These are phyloP conservation scores for Metschnikowia drakensbergensis DNA, from an alignment of 805 yeast genomes.

Conservation along the genomic window DNA sequence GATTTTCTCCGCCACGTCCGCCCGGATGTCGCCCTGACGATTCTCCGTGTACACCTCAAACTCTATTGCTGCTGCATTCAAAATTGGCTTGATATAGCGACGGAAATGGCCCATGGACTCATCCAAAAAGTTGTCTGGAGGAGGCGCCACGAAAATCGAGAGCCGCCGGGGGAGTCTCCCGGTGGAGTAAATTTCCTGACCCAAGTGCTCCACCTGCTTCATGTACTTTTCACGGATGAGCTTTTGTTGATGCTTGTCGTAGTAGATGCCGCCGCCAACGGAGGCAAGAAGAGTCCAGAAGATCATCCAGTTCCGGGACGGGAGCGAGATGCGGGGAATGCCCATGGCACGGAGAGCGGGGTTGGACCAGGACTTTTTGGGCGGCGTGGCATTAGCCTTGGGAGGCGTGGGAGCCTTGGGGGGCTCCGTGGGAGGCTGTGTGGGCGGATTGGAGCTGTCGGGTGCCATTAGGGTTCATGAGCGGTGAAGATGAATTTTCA, in stretches of 20 bases:
- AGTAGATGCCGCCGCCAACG: slow-evolving; percentile 69
- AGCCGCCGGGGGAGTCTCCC: slow-evolving; percentile 67
- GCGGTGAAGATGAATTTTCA: neutral
- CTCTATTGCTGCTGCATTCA: slow-evolving; percentile 81
- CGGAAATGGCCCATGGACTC: slow-evolving; percentile 70
- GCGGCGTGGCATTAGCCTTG: neutral
- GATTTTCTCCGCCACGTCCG: slow-evolving; percentile 75
- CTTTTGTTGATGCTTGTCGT: slow-evolving; percentile 74
- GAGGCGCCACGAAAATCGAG: slow-evolving; percentile 88
- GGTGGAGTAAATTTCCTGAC: slow-evolving; percentile 43
- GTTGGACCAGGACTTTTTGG: slow-evolving; percentile 51
- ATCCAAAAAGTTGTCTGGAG: slow-evolving; percentile 86
- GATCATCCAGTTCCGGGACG: slow-evolving; percentile 90
- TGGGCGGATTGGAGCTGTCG: slow-evolving; percentile 2
- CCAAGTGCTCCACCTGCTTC: slow-evolving; percentile 50
- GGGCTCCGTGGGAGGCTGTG: neutral
- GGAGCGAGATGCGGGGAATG: slow-evolving; percentile 68
- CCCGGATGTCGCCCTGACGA: slow-evolving; percentile 87
- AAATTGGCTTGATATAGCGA: slow-evolving; percentile 77
- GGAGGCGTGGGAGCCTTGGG: neutral
- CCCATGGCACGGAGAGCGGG: slow-evolving; percentile 89
- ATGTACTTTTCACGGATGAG: slow-evolving; percentile 63
- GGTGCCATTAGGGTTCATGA: neutral
- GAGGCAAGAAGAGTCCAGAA: slow-evolving; percentile 71
- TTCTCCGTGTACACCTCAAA: slow-evolving; percentile 71